Conservation (phyloP, 441 rosid species). For the Bocquillonia castaneifolia region DNA sequence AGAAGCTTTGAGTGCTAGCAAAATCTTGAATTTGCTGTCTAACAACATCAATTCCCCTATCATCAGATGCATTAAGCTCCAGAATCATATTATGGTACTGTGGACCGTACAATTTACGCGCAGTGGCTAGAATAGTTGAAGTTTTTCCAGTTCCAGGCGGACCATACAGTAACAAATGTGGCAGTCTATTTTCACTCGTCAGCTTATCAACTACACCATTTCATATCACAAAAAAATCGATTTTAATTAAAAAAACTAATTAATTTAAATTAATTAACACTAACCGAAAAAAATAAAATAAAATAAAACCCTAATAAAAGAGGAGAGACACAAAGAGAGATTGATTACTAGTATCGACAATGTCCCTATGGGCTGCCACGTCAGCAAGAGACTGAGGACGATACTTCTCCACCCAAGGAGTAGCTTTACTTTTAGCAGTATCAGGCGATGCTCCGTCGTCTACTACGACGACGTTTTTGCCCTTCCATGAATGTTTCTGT, state of each 20-base stretch:
- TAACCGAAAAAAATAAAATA: neutral
- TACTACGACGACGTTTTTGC: slow-evolving; percentile 43
- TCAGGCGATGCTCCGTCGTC: slow-evolving; percentile 28
- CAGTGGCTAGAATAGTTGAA: slow-evolving; percentile 89
- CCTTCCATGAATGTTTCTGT: slow-evolving; percentile 45
- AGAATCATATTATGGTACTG: slow-evolving; percentile 86
- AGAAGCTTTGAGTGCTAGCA: slow-evolving; percentile 95
- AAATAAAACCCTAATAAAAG: slow-evolving; percentile 26
- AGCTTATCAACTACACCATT: slow-evolving; percentile 72
- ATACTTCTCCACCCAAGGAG: slow-evolving; percentile 95
- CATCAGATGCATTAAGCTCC: slow-evolving; percentile 94
- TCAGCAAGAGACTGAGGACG: slow-evolving; percentile 96
- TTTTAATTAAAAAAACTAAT: neutral
- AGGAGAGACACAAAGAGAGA: neutral
- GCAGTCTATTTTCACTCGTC: slow-evolving; percentile 87
- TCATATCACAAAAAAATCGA: slow-evolving; percentile 9
- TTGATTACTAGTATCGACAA: slow-evolving; percentile 78
- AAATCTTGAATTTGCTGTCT: slow-evolving; percentile 91
- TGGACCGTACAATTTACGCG: slow-evolving; percentile 82
- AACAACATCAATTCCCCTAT: slow-evolving; percentile 91
- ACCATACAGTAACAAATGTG: slow-evolving; percentile 85
- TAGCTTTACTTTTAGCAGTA: slow-evolving; percentile 54
- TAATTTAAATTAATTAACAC: neutral
- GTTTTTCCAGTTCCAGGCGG: slow-evolving; percentile 99
- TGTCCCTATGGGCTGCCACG: slow-evolving; percentile 97